Evolutionary conservation across 139 green algal species (phyloP), one percentile per base, ranked within the genome.

Genomic region (Gonium pectorale): DNA sequence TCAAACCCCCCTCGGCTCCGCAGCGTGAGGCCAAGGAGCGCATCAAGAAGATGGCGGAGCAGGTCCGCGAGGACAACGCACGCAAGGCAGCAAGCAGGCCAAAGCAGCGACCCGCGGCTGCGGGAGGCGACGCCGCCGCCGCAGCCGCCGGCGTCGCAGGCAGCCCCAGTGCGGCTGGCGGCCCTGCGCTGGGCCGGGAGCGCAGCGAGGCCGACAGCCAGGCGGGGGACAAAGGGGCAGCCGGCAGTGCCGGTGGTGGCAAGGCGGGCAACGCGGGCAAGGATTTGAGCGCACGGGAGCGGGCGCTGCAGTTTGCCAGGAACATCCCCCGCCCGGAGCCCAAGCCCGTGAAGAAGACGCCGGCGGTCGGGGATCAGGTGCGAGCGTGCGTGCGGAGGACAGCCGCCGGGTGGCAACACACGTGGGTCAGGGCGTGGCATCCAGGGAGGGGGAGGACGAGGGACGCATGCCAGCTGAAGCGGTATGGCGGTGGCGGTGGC

Each of bases 1-100:
- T n/a, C n/a, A n/a, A n/a, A n/a, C n/a, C n/a, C 46, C n/a, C 29
- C 31, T 41, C n/a, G 13, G 5, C 62, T 26, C 62, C n/a, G 29
- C 62, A 94, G 88, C 69, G 86, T 21, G 87, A 93, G 84, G 88
- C 90, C n/a, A 81, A 83, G 29, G 91, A 96, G 67, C 71, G 75
- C 1, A 64, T 95, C 54, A 91, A 92, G 63, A 78, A 89, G 72
- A 79, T 95, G 70, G 86, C 90, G 27, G 78, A 88, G 59, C 52
- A 79, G 73, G 80, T 92, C 15, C 68, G 86, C 1, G 88, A 92
- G 78, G 80, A 92, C 17, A 92, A 92, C 81, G 35, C 83, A 29
- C 73, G 63, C 43, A 56, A 33, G 44, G 75, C 75, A 29, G 40
- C 46, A 74, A 82, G 75, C 38, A 29, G 59, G 11, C n/a, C 41